Evolutionary conservation across 805 yeast species (phyloP), one percentile per base, ranked within the genome.

Genomic region (Metschnikowia santaceciliae): DNA sequence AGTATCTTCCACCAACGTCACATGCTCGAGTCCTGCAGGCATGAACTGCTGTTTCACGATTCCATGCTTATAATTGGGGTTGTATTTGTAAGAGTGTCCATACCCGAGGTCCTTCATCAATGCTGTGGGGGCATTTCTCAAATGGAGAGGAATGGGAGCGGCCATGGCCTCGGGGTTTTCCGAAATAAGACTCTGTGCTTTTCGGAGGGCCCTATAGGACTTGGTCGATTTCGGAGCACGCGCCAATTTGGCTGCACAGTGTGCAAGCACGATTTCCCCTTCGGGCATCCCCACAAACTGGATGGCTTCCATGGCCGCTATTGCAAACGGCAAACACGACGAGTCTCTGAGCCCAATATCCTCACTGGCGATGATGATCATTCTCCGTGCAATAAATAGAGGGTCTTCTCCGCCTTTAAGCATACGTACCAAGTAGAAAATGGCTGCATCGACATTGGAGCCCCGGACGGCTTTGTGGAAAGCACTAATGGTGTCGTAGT

Each of bases 211-310:
- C 51, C 90, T 73, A 62, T 94, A 94, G 0, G 94, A 82, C 61
- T 85, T 86, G 5, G 94, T 90, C 8, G 96, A 86, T 66, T 94
- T 94, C 0, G 83, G 82, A 0, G 97, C 95, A 48, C 81, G 70
- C 0, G 97, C 95, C 22, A 94, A 71, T 58, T 91, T 88, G n/a
- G 87, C 90, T 1, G 96, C 91, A 67, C 97, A 90, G 59, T 94
- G 98, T 0, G 90, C 98, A 40, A 94, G 69, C 6, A 90, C 83
- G 22, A 88, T 75, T 64, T 91, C 96, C 2, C 94, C 92, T 62
- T 94, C 99, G 0, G 99, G 99, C 78, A 94, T 74, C 0, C 99
- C 99, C 19, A 94, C 79, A 66, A 87, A 88, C 70, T 89, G 90
- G 3, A 88, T 84, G 0, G 97, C 90, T 40, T 89, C 88, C 65